These are phyloP conservation scores for Parasitella parasitica DNA, from an alignment of 371 early-diverging fungal species.

Conservation along the genomic window DNA sequence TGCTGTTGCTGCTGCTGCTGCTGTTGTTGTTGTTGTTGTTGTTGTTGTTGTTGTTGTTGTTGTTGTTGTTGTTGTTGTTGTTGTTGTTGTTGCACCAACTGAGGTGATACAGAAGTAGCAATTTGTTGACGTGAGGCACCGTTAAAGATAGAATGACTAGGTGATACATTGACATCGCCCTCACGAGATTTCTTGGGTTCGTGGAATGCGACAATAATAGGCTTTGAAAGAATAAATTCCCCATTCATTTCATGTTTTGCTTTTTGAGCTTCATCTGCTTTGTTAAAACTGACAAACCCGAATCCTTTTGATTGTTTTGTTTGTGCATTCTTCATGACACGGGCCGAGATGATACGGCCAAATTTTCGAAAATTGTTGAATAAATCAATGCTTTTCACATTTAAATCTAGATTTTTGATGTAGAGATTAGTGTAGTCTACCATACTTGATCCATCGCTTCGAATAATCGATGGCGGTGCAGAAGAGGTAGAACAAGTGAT, in stretches of 20 bases:
- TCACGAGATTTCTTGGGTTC: conserved; percentile 46
- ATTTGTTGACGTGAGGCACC: neutral
- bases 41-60: neutral
- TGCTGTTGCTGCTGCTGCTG: neutral
- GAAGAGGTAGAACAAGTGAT: neutral
- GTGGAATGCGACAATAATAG: conserved; percentile 46
- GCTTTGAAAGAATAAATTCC: conserved; percentile 33
- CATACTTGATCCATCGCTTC: conserved; percentile 2
- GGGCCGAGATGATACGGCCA: conserved; percentile 54
- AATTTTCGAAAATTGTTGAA: conserved; percentile 46
- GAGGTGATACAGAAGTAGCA: neutral
- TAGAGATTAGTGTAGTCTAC: conserved; percentile 50
- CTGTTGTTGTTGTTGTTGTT: neutral
- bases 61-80: neutral
- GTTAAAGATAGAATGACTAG: neutral
- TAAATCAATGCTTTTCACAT: conserved; percentile 47
- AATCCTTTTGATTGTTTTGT: conserved; percentile 50
- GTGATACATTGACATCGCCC: neutral
- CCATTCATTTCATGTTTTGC: conserved; percentile 45
- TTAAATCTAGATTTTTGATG: conserved; percentile 55
- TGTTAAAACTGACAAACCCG: conserved; percentile 50
- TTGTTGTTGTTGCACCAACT: neutral
- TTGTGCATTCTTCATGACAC: conserved; percentile 47
- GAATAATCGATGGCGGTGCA: neutral
- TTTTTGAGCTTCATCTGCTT: conserved; percentile 38